Evolutionary conservation across 352 stramenopile species (phyloP).

Genomic region (Elongisporangium undulatum): DNA sequence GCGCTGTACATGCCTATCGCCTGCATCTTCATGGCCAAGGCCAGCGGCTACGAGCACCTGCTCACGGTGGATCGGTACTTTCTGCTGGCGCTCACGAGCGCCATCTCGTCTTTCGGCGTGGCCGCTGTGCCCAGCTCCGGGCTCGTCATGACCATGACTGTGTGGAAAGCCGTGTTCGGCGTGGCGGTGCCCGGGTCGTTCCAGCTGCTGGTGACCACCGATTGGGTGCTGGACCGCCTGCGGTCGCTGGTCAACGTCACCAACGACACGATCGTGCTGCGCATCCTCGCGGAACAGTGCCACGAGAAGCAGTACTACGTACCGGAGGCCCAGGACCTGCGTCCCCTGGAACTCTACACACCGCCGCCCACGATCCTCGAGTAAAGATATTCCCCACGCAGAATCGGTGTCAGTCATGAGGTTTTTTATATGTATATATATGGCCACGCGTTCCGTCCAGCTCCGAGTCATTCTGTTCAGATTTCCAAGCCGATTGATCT

Average conservation of each 20-base stretch:
- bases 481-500: too few relatives aligned
- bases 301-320: slow-evolving; percentile 26
- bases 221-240: slow-evolving; percentile 75
- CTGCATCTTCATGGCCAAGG: slow-evolving; percentile 72
- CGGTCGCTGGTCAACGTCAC: slow-evolving; percentile 76
- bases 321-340: background rate
- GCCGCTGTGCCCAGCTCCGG: slow-evolving; percentile 68
- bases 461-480: too few relatives aligned
- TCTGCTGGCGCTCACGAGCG: slow-evolving; percentile 57
- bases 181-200: slow-evolving; percentile 55
- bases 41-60: slow-evolving; percentile 40
- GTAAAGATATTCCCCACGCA: background rate
- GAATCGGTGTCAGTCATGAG: background rate
- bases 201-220: slow-evolving; percentile 56
- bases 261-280: slow-evolving; percentile 75
- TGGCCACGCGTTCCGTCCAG: background rate
- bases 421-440: background rate
- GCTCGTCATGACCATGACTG: slow-evolving; percentile 75
- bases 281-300: slow-evolving; percentile 73
- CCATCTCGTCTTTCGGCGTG: slow-evolving; percentile 66
- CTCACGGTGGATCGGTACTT: slow-evolving; percentile 58
- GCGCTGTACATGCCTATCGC: slow-evolving; percentile 69
- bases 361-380: background rate
- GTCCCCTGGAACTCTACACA: background rate
- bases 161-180: slow-evolving; percentile 69